Evolutionary conservation across 345 rosid genomes (phyloP).

Genomic region (Litchi chinensis): DNA sequence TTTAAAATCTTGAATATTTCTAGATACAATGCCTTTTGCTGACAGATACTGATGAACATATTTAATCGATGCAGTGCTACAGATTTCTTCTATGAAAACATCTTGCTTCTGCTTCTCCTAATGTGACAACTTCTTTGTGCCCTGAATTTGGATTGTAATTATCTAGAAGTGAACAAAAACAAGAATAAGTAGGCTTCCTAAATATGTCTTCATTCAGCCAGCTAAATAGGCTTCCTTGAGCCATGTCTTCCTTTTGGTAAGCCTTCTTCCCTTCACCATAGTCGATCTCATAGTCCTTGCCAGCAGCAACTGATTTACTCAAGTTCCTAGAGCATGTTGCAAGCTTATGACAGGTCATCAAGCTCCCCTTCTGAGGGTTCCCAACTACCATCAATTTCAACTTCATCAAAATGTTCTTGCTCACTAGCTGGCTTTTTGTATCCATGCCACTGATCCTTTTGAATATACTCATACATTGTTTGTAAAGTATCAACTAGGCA

Average conservation of each 20-base stretch:
- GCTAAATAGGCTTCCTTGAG: constrained; percentile 66
- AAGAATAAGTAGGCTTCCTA: constrained; percentile 71
- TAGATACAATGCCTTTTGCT: too few relatives aligned
- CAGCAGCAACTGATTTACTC: constrained; percentile 74
- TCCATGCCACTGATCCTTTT: constrained; percentile 72
- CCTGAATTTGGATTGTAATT: constrained; percentile 86
- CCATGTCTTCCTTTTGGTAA: constrained; percentile 70
- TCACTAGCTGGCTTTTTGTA: constrained; percentile 68
- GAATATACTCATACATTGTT: constrained; percentile 46
- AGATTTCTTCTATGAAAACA: constrained; percentile 90
- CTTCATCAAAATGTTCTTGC: constrained; percentile 71
- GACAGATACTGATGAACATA: too few relatives aligned
- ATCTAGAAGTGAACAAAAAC: constrained; percentile 89
- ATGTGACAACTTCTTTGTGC: constrained; percentile 72
- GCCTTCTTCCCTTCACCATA: constrained; percentile 93
- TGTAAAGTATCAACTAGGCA: constrained; percentile 8
- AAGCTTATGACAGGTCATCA: constrained; percentile 78
- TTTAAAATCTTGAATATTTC: too few relatives aligned
- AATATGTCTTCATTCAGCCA: constrained; percentile 73
- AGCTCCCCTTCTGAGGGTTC: too few relatives aligned
- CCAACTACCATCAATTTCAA: constrained; percentile 38
- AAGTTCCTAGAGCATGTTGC: constrained; percentile 89
- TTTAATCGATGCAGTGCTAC: constrained; percentile 78
- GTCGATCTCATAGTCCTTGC: constrained; percentile 82
- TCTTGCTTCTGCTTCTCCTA: constrained; percentile 89